Evolutionary conservation across 2,329 filamentous ascomycete species (phyloP).

Genomic region (Gyromitra esculenta): DNA sequence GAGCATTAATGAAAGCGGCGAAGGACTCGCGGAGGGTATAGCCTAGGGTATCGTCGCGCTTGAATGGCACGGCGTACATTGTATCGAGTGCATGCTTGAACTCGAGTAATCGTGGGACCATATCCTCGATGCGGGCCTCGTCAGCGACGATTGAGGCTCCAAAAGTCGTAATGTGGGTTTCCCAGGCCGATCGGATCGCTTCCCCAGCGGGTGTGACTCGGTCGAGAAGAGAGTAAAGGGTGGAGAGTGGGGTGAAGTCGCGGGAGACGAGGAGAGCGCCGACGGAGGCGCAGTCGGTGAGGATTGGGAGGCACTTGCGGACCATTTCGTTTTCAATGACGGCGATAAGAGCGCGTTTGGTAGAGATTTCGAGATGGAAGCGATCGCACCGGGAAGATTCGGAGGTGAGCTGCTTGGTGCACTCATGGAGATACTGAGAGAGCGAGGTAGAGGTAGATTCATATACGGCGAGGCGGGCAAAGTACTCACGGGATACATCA

Average conservation of each 20-base stretch:
- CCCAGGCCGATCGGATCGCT: slow-evolving; percentile 77
- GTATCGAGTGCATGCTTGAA: slow-evolving; percentile 82
- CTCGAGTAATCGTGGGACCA: slow-evolving; percentile 83
- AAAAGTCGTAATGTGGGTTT: slow-evolving; percentile 77
- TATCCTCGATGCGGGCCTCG: slow-evolving; percentile 78
- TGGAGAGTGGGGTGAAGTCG: slow-evolving; percentile 75
- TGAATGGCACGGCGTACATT: slow-evolving; percentile 80
- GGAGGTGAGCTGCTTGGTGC: slow-evolving; percentile 73
- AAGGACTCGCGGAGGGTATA: slow-evolving; percentile 86
- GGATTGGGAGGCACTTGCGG: slow-evolving; percentile 71
- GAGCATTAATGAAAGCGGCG: slow-evolving; percentile 89
- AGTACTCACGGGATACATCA: slow-evolving; percentile 72
- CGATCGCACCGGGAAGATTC: slow-evolving; percentile 81
- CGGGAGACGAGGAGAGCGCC: slow-evolving; percentile 76
- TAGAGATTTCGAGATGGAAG: slow-evolving; percentile 83
- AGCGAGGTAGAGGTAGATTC: slow-evolving; percentile 71
- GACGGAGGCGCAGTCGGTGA: slow-evolving; percentile 74
- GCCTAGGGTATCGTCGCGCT: slow-evolving; percentile 77
- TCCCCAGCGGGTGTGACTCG: slow-evolving; percentile 67
- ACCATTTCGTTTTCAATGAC: slow-evolving; percentile 79
- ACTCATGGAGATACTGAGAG: slow-evolving; percentile 77
- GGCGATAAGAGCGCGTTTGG: slow-evolving; percentile 78
- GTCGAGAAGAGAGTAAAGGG: slow-evolving; percentile 79
- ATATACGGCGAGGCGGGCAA: slow-evolving; percentile 74
- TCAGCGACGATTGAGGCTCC: slow-evolving; percentile 83